Evolutionary conservation across 345 rosid genomes (phyloP), one percentile per base, ranked within the genome.

Genomic region (Populus alba): DNA sequence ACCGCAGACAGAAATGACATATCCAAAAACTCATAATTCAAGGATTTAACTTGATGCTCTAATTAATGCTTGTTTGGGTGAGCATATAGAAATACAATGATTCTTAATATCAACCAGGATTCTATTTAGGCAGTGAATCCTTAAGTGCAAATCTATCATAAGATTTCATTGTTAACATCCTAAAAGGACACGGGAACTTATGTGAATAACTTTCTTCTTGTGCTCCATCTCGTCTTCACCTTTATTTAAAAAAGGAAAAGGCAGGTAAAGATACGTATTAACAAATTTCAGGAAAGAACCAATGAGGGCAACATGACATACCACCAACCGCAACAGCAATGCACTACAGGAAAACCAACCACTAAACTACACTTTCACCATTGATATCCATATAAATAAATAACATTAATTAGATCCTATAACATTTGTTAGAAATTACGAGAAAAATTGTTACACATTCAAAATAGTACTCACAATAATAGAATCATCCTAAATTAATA

Each of bases 321-420:
- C 68, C 65, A 82, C 81, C 82, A 72, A 77, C 75, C 82, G 22
- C 82, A 82, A 76, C 77, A 76, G 66, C 70, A 77, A 69, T 37
- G 31, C 75, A 45, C 33, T 47, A 16, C 61, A 35, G 9, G 74
- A 39, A 72, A 74, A 31, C 77, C 84, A 83, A 79, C 81, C 57
- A 76, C 70, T 71, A 76, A 57, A 71, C 41, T 71, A 74, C 73
- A 68, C 29, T 57, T 67, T 74, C 72, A 57, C 62, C 70, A 78
- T 74, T 74, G 72, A 76, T 8, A 68, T 67, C 73, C 71, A 67
- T 7, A 12, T 72, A 63, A 63, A 71, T 20, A 53, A 70, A 66
- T 61, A 69, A 70, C 59, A 25, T 47, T 68, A 69, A 43, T 20
- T 15, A 29, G 63, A 77, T 18, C 51, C 13, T 25, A 7, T 41